phyloP scores from a whole-genome alignment of 768 basidiomycete genomes.

The Pisolithus sp. region DNA sequence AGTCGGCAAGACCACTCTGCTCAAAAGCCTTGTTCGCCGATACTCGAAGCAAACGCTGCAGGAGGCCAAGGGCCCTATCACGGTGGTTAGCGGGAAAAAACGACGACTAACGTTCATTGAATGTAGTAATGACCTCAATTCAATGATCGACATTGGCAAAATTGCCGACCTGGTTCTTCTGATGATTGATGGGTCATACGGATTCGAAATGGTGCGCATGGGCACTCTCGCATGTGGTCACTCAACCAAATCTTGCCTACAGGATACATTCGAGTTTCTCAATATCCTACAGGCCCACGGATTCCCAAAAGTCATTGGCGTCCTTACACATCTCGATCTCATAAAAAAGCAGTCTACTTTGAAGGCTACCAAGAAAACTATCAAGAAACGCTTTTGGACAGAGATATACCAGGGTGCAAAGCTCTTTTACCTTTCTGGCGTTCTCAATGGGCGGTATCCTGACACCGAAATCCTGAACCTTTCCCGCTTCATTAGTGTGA shows the following conservation, averaged over 20 bases:
- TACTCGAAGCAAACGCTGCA: constrained; percentile 91
- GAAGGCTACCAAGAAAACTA: constrained; percentile 82
- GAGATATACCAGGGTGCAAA: constrained; percentile 99
- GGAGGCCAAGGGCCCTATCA: constrained; percentile 89
- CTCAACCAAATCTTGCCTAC: neutral
- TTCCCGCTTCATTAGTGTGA: constrained; percentile 91
- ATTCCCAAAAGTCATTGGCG: constrained; percentile 96
- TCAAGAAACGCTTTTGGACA: constrained; percentile 99
- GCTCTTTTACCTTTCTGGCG: constrained; percentile 94
- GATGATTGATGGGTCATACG: constrained; percentile 97
- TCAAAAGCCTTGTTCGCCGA: constrained; percentile 84
- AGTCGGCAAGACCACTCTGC: constrained; percentile 91
- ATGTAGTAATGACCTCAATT: constrained; percentile 95
- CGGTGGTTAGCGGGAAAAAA: constrained; percentile 90
- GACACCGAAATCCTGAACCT: constrained; percentile 96
- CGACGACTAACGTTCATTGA: constrained; percentile 93
- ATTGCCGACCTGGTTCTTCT: constrained; percentile 93
- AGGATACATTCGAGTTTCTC: constrained; percentile 99
- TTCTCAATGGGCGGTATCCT: constrained; percentile 95
- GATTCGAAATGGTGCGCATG: constrained; percentile 91
- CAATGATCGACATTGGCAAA: constrained; percentile 98
- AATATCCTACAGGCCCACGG: constrained; percentile 96
- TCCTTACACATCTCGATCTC: constrained; percentile 94
- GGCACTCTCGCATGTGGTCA: neutral
- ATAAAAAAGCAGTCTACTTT: constrained; percentile 88